Base-by-base conservation (phyloP, 208 protist species). In the Trypanosoma theileri region DNA sequence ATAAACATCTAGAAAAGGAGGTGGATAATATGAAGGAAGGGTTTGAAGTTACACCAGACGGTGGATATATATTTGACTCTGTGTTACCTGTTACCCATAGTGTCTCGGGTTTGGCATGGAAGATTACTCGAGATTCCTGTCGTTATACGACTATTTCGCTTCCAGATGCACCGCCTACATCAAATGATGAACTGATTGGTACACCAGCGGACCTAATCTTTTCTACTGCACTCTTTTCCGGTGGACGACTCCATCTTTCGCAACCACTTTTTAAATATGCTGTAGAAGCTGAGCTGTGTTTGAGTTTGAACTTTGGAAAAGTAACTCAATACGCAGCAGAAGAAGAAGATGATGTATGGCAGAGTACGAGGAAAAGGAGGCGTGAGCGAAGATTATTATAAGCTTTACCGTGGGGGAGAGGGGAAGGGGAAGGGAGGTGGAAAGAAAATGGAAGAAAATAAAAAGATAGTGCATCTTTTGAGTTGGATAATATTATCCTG, bases 271-370 rank as follows among this genome's bases (percentile, higher is more conserved):
- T 76, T 12, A 63, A 59, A 14, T 59, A 14, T 55, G 16, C 45
- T 45, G 64, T 10, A 35, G 40, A 58, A 17, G 51, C 8, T 22
- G 63, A 65, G 41, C 13, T 64, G 21, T 58, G 42, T 45, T 55
- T 76, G 54, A 57, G 50, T 41, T 52, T 76, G 21, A 65, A 76
- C 40, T 7, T 76, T 53, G 63, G 71, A 0, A 64, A 60, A 22
- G 58, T 9, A 21, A 11, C 31, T n/a, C 46, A 63, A 35, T 28
- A 31, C 1, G 19, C 16, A 16, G 14, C 53, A 35, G 16, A 60
- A 16, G 63, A 68, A 19, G 63, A 68, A 6, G 52, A 42, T 19
- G 41, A 19, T 11, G 17, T 60, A 4, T 68, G 51, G 53, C 8
- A 35, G 19, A 45, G 52, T 12, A 42, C 35, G 40, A 68, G 63